These are phyloP conservation scores for Ceratobasidium sp. DNA, from an alignment of 1,284 basidiomycete species.

Conservation along the genomic window DNA sequence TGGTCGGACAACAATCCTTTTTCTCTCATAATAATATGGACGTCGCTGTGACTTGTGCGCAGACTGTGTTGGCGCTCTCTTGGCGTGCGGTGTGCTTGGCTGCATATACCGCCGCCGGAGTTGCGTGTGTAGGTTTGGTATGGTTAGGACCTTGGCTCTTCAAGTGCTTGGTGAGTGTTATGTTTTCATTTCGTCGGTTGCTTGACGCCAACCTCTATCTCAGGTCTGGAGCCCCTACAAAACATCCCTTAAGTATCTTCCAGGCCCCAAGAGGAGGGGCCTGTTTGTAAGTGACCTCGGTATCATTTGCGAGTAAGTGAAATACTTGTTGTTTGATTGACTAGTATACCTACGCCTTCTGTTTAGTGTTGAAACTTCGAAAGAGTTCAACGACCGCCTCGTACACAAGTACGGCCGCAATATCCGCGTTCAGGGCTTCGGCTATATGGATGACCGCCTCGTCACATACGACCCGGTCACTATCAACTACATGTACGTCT, in stretches of 20 bases:
- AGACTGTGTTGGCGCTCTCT: conserved; percentile 13
- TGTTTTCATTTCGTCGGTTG: conserved; percentile 29
- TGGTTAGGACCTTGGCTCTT: conserved; percentile 33
- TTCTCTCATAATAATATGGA: conserved; percentile 8
- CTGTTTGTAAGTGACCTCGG: conserved; percentile 42
- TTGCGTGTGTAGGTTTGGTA: conserved; percentile 14
- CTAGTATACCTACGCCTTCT: not conserved
- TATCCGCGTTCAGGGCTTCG: conserved; percentile 43
- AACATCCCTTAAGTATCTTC: conserved; percentile 44
- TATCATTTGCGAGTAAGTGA: conserved; percentile 43
- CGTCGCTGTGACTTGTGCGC: not conserved
- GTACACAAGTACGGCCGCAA: conserved; percentile 47
- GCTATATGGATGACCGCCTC: conserved; percentile 47
- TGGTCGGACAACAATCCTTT: conserved; percentile 31
- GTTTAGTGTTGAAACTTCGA: conserved; percentile 39
- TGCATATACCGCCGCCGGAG: conserved; percentile 38
- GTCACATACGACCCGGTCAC: conserved; percentile 49
- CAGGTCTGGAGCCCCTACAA: conserved; percentile 40
- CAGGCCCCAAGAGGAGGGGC: conserved; percentile 45
- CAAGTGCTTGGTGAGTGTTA: conserved; percentile 23
- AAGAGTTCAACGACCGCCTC: conserved; percentile 45
- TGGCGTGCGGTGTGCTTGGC: conserved; percentile 14
- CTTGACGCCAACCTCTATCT: not conserved
- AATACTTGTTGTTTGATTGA: not conserved
- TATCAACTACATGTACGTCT: conserved; percentile 48